Conservation (phyloP, 202 grass and related monocot genomes). For the Setaria viridis region DNA sequence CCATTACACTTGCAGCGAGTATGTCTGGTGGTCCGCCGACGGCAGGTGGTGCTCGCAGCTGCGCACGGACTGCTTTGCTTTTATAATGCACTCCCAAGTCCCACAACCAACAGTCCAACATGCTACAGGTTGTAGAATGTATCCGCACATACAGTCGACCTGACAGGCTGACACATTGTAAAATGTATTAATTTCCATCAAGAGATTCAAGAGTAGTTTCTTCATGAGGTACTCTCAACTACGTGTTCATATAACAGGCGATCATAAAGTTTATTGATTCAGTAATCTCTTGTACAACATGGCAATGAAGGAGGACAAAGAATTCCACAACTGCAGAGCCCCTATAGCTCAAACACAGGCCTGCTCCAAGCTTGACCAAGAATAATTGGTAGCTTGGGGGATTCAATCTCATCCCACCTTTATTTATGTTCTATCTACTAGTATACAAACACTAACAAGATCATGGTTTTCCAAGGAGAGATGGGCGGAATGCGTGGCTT, state of each 20-base stretch:
- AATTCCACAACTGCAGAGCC: neutral
- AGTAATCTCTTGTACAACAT: neutral
- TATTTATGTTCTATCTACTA: constrained; percentile 40
- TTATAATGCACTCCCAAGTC: too few relatives aligned
- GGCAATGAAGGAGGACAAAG: constrained; percentile 9
- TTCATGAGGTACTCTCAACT: neutral
- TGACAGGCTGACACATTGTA: neutral
- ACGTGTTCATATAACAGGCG: too few relatives aligned
- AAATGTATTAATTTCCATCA: neutral
- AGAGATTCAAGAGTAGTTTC: neutral
- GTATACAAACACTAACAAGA: constrained; percentile 38
- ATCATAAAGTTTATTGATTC: constrained; percentile 23
- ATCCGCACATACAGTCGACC: too few relatives aligned
- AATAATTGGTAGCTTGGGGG: constrained; percentile 19
- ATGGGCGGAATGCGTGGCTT: constrained; percentile 82
- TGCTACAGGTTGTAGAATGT: too few relatives aligned
- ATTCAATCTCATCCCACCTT: constrained; percentile 15
- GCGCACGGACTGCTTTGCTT: too few relatives aligned
- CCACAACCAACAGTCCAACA: too few relatives aligned
- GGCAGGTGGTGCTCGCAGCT: too few relatives aligned
- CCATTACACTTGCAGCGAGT: too few relatives aligned
- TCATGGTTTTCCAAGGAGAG: constrained; percentile 84
- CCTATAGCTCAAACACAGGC: neutral
- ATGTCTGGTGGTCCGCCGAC: too few relatives aligned
- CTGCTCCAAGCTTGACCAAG: constrained; percentile 22